Base-by-base conservation (phyloP, 371 early-diverging fungal species). In the Chytridium lagenaria region DNA sequence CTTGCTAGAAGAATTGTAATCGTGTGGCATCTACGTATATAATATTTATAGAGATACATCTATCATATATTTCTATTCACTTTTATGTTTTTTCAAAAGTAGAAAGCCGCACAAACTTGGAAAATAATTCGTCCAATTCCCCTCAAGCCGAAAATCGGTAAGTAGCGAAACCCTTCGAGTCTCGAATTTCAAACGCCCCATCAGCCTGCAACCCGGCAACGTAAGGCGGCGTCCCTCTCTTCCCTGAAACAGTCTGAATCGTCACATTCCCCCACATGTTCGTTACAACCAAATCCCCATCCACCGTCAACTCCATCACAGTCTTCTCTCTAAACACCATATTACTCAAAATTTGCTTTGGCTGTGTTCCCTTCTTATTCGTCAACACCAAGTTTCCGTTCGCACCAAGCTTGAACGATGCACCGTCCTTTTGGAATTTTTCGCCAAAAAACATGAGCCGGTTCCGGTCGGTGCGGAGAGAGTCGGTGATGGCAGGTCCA, bases 271-370 rank as follows among this genome's bases (percentile, higher is more conserved):
- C 57, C 5, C 10, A n/a, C 7, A 57, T 5, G 26, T 57, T 57
- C 57, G 57, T 57, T 10, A 57, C 57, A n/a, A 57, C 15, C 26
- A 57, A 23, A n/a, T 30, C 31, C 5, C 57, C 57, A 30, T 57
- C 26, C 26, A 30, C 31, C 7, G 57, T 57, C n/a, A 57, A 30
- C 57, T n/a, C 31, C 5, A 57, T 5, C 57, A 57, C 57, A 5
- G 57, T n/a, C 57, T n/a, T n/a, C 26, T 57, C 57, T 30, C 26
- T 26, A 23, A 57, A 30, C 7, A n/a, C 31, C 26, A 15, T n/a
- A 23, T 57, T 57, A 23, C 57, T 57, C 15, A 10, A 10, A 23
- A 57, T 23, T 10, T 12, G 5, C 10, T 57, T 57, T 12, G 12
- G n/a, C 31, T 5, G 10, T 23, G 57, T 12, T 15, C 57, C 57